These are phyloP conservation scores for Penicillium sp. DNA, from an alignment of 2,329 filamentous ascomycete species.

Conservation along the genomic window DNA sequence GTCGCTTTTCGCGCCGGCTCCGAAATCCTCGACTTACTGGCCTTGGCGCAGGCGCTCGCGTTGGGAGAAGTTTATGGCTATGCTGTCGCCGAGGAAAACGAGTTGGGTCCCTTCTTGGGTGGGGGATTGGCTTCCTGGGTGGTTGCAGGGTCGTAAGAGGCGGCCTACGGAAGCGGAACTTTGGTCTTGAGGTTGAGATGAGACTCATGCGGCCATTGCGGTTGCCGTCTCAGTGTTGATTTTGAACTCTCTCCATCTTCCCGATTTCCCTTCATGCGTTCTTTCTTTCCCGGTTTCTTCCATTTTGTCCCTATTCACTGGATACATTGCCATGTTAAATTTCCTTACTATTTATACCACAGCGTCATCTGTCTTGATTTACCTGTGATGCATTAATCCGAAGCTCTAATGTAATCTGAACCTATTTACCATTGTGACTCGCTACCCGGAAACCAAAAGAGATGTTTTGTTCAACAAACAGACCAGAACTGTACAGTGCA, in stretches of 20 bases:
- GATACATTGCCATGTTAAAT: too few species aligned
- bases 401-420: background rate
- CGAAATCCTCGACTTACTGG: slow-evolving; percentile 11
- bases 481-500: background rate
- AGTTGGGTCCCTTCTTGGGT: slow-evolving; percentile 11
- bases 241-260: background rate
- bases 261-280: background rate
- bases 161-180: slow-evolving; percentile 17
- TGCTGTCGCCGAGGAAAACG: background rate
- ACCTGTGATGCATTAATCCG: background rate
- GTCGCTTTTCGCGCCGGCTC: slow-evolving; percentile 14
- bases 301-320: background rate
- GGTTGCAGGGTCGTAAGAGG: slow-evolving; percentile 7
- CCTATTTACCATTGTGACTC: slow-evolving; percentile 8
- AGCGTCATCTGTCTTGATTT: background rate
- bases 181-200: slow-evolving; percentile 23
- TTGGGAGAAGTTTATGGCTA: slow-evolving; percentile 5
- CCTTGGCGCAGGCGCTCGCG: slow-evolving; percentile 15
- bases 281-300: background rate
- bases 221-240: background rate
- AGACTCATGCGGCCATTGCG: too few species aligned
- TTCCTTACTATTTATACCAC: background rate
- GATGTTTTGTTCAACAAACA: background rate
- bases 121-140: slow-evolving; percentile 2
- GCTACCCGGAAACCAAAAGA: background rate